Percentiles rank a stretch among this genome's conserved stretches.
These are phyloP conservation scores for Kwoniella mangroviensis DNA, from an alignment of 768 basidiomycete species.

Conservation along the genomic window DNA sequence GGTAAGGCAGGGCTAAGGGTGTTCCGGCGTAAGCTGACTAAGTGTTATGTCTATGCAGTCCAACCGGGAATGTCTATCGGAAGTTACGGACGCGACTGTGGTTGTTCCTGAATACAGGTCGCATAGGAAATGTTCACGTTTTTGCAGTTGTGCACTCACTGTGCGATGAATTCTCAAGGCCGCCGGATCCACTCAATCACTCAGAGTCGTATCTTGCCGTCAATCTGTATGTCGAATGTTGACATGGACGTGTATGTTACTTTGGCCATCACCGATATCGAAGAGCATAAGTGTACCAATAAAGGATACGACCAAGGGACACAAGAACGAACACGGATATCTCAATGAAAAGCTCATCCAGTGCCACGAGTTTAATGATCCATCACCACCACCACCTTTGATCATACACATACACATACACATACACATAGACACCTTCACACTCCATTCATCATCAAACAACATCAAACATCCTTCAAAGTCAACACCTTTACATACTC, in stretches of 20 bases:
- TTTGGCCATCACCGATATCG: neutral
- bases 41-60: neutral
- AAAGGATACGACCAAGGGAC: neutral
- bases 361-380: neutral
- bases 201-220: neutral
- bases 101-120: neutral
- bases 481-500: neutral
- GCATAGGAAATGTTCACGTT: constrained; percentile 7
- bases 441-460: neutral
- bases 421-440: neutral
- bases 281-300: neutral
- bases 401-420: neutral
- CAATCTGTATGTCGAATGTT: neutral
- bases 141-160: neutral
- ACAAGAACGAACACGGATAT: neutral
- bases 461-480: neutral
- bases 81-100: constrained; percentile 7
- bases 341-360: neutral
- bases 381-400: neutral
- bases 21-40: neutral
- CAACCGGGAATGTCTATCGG: too few species aligned
- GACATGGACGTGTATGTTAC: neutral
- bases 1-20: neutral
- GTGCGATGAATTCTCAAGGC: neutral
- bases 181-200: constrained; percentile 1